These are phyloP conservation scores for Pleurotus citrinopileatus DNA, from an alignment of 768 basidiomycete species.

Conservation along the genomic window DNA sequence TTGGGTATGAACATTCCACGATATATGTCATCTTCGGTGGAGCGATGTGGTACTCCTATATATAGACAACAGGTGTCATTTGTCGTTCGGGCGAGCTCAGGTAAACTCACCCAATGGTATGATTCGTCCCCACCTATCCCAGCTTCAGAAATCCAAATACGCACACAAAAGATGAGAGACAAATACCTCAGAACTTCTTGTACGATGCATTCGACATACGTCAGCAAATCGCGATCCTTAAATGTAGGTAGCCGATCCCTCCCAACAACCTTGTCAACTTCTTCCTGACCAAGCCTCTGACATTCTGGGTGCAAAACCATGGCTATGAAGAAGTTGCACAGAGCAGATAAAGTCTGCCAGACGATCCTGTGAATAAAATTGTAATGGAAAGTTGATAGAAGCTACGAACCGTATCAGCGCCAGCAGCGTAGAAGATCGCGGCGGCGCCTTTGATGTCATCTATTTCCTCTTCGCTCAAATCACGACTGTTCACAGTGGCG, in stretches of 20 bases:
- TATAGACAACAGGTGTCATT: constrained; percentile 11
- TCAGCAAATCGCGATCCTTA: constrained; percentile 18
- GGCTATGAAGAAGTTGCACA: constrained; percentile 21
- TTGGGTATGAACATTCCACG: constrained; percentile 36
- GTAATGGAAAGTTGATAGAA: too few species aligned
- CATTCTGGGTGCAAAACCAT: constrained; percentile 23
- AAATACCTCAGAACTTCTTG: constrained; percentile 16
- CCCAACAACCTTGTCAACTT: constrained; percentile 25
- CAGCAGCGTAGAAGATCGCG: constrained; percentile 34
- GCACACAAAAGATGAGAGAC: neutral
- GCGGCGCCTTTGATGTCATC: constrained; percentile 21
- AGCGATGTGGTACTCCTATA: constrained; percentile 23
- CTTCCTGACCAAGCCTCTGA: constrained; percentile 24
- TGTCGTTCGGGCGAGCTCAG: too few species aligned
- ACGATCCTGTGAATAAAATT: neutral
- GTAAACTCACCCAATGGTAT: constrained; percentile 20
- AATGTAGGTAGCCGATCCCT: constrained; percentile 24
- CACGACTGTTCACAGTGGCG: constrained; percentile 2
- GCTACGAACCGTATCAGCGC: constrained; percentile 31
- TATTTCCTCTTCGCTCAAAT: neutral
- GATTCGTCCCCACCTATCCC: constrained; percentile 16
- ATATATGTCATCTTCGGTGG: constrained; percentile 25
- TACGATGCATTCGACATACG: constrained; percentile 24
- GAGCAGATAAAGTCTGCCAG: constrained; percentile 10
- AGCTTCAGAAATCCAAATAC: neutral